Evolutionary conservation across 2,329 filamentous ascomycete species (phyloP).

Genomic region (Tolypocladium nubicola): DNA sequence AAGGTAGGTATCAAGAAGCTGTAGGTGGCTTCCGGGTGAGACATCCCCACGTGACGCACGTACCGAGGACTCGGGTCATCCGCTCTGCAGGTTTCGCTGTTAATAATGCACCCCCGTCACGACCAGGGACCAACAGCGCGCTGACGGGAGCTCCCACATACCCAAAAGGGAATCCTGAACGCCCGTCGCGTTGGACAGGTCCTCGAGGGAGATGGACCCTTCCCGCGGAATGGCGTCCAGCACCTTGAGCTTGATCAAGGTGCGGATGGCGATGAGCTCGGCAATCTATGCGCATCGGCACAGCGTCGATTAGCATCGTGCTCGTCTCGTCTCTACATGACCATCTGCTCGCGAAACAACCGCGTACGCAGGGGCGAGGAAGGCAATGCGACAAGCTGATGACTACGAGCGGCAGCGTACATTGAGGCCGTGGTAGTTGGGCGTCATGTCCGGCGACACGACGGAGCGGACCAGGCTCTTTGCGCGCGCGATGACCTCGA

Average conservation of each 20-base stretch:
- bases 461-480: constrained; percentile 15
- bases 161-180: constrained; percentile 17
- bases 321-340: neutral
- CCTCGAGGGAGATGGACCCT: constrained; percentile 15
- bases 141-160: constrained; percentile 2
- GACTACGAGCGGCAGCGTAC: constrained; percentile 6
- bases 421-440: constrained; percentile 22
- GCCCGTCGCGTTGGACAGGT: constrained; percentile 14
- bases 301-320: neutral
- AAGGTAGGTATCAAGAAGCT: no score
- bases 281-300: constrained; percentile 12
- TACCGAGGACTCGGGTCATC: constrained; percentile 16
- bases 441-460: constrained; percentile 15
- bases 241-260: constrained; percentile 18
- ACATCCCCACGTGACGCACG: neutral
- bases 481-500: constrained; percentile 15
- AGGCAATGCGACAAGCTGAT: neutral
- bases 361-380: neutral
- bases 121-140: neutral
- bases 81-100: constrained; percentile 10
- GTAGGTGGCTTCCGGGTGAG: neutral
- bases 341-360: neutral
- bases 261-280: constrained; percentile 17
- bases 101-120: neutral
- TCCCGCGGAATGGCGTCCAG: constrained; percentile 16